Conservation (phyloP, 1,284 basidiomycete species). For the Puccinia triticina region DNA sequence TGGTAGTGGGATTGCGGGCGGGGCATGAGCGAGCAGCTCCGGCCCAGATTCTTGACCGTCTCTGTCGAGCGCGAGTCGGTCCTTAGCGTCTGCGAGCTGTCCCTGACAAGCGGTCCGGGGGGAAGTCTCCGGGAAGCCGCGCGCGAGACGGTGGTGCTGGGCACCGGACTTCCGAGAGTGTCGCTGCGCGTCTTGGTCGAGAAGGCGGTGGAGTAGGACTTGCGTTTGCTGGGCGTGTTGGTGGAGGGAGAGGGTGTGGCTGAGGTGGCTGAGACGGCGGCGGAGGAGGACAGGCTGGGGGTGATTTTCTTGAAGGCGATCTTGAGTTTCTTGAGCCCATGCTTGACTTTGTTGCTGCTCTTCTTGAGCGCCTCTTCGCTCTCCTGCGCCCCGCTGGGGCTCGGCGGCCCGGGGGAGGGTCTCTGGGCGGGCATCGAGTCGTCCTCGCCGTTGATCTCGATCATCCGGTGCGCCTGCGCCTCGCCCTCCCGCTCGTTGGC, state of each 20-base stretch:
- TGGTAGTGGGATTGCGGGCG: constrained; percentile 23
- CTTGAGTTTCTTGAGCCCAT: constrained; percentile 50
- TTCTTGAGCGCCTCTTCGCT: constrained; percentile 27
- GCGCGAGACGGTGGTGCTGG: constrained; percentile 38
- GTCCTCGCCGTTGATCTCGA: constrained; percentile 47
- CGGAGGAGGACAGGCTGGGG: constrained; percentile 28
- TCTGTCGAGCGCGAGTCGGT: constrained; percentile 15
- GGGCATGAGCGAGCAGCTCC: constrained; percentile 21
- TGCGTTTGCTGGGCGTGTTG: constrained; percentile 13
- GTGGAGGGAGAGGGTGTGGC: neutral
- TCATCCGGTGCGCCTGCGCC: constrained; percentile 37
- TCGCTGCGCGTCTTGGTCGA: neutral
- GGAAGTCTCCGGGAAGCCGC: constrained; percentile 47
- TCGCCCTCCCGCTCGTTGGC: constrained; percentile 49
- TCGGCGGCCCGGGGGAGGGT: neutral
- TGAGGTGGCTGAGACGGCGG: constrained; percentile 16
- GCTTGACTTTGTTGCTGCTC: constrained; percentile 32
- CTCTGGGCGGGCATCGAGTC: constrained; percentile 27
- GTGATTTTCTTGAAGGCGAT: constrained; percentile 49
- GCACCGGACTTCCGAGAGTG: neutral
- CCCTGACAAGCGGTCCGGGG: neutral
- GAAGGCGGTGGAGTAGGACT: constrained; percentile 34
- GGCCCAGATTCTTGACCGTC: constrained; percentile 1
- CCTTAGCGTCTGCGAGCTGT: constrained; percentile 24
- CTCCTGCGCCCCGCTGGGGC: neutral